These are phyloP conservation scores for Globisporangium polare DNA, from an alignment of 352 stramenopile genomes.

Conservation along the genomic window DNA sequence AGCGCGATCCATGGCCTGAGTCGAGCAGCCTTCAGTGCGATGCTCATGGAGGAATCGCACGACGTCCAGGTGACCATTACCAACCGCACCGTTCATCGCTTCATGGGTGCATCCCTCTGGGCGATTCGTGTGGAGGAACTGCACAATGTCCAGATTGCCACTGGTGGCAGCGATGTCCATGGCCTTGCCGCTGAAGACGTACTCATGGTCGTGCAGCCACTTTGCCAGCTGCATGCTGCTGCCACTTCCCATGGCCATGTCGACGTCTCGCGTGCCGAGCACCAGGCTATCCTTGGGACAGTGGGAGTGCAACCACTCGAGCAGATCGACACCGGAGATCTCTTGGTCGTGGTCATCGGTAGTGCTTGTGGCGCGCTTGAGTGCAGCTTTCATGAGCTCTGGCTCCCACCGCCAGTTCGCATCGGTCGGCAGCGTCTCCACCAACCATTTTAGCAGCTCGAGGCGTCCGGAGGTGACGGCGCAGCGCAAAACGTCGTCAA, in stretches of 20 bases:
- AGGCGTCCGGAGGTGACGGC: background rate
- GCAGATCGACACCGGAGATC: constrained; percentile 1
- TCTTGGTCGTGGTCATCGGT: background rate
- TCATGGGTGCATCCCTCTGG: constrained; percentile 10
- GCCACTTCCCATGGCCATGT: background rate
- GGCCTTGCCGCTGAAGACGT: constrained; percentile 7
- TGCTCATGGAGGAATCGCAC: constrained; percentile 16
- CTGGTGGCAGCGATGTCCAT: constrained; percentile 15
- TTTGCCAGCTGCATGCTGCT: background rate
- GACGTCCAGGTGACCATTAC: constrained; percentile 6
- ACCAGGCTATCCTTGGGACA: constrained; percentile 3
- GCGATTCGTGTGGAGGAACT: constrained; percentile 12
- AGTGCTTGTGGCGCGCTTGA: background rate
- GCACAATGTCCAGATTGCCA: constrained; percentile 5
- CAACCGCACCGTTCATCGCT: constrained; percentile 11
- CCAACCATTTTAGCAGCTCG: constrained; percentile 10
- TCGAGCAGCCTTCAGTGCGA: constrained; percentile 12
- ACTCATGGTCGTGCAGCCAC: constrained; percentile 11
- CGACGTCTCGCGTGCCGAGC: constrained; percentile 1
- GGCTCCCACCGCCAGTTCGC: constrained; percentile 7
- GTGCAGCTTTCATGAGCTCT: constrained; percentile 4
- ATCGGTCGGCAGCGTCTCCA: background rate
- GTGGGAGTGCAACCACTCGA: constrained; percentile 4
- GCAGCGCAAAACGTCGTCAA: constrained; percentile 7
- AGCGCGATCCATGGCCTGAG: constrained; percentile 11